These are phyloP conservation scores for Aureobasidium sp. DNA, from an alignment of 2,329 filamentous ascomycete genomes.

Conservation along the genomic window DNA sequence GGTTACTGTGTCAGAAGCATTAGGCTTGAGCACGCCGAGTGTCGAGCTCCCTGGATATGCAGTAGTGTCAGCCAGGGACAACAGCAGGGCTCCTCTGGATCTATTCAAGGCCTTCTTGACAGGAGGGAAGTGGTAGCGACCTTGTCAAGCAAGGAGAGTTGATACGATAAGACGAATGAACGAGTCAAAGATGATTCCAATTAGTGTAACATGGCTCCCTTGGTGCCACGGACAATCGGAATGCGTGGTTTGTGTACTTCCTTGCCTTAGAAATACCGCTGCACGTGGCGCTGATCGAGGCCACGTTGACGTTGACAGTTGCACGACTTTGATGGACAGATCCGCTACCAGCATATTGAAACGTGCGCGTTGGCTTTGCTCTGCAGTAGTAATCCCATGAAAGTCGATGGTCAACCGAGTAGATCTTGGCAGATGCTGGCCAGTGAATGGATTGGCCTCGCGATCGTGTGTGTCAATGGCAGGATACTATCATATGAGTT, in stretches of 20 bases:
- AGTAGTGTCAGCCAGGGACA: conserved; percentile 7
- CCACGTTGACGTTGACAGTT: conserved; percentile 9
- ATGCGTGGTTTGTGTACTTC: background rate
- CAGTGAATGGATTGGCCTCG: background rate
- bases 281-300: conserved; percentile 11
- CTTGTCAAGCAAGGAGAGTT: conserved; percentile 2
- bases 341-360: background rate
- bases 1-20: background rate
- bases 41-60: conserved; percentile 7
- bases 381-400: background rate
- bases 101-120: background rate
- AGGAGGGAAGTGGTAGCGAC: conserved; percentile 1
- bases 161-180: conserved; percentile 11
- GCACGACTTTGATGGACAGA: conserved; percentile 4
- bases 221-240: conserved; percentile 1
- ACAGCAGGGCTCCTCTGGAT: conserved; percentile 1
- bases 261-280: background rate
- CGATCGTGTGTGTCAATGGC: background rate
- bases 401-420: background rate
- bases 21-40: conserved; percentile 1
- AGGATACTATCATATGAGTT: background rate
- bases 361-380: background rate
- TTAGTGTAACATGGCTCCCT: background rate
- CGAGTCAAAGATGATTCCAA: background rate
- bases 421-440: background rate